Evolutionary conservation across 345 rosid species (phyloP), one percentile per base, ranked within the genome.

Genomic region (Syzygium jambos): DNA sequence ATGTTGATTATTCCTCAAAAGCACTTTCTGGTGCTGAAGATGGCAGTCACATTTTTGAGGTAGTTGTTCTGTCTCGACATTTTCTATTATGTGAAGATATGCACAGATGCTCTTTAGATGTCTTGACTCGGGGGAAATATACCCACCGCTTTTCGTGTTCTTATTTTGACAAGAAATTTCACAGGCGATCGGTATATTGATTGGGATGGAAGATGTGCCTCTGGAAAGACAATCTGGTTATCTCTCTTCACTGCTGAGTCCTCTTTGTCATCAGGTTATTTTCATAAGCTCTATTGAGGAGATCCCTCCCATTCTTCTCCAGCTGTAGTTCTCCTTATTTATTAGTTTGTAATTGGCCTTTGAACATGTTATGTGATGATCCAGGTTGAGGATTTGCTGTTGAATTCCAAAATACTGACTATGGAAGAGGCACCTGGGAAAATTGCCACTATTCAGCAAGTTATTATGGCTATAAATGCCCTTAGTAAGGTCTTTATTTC

Each of bases 11-110:
- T 91, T 84, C 90, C 63, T 89, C 94, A 19, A 91, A 90, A 90
- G 94, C 91, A 51, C 88, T 90, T 87, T 89, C 93, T 27, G 98
- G 94, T 91, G 88, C 95, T 89, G 99, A 98, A 92, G 98, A 98
- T 89, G 96, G 95, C 85, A 93, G 93, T 92, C 95, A 96, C 90
- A 95, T 98, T 89, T 98, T 96, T 92, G 97, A 98, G 99, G 99
- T 97, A 87, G 88, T 86, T n/a, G 0, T 41, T 15, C 54, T 51
- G 68, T 34, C 46, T 85, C 8, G 11, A 3, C 4, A 53, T 85
- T 85, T 51, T 85, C 11, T 52, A 68, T 68, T 34, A 34, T 34
- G 80, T 19, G 80, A 68, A 68, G 46, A 68, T 11, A 68, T 68
- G 80, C 12, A 21, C 46, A 34, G 80, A 68, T 34, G 49, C 4